A percentile compares a stretch with the other conserved stretches of the same genome.
Conservation (phyloP, 345 rosid genomes). For the Gossypium australe region DNA sequence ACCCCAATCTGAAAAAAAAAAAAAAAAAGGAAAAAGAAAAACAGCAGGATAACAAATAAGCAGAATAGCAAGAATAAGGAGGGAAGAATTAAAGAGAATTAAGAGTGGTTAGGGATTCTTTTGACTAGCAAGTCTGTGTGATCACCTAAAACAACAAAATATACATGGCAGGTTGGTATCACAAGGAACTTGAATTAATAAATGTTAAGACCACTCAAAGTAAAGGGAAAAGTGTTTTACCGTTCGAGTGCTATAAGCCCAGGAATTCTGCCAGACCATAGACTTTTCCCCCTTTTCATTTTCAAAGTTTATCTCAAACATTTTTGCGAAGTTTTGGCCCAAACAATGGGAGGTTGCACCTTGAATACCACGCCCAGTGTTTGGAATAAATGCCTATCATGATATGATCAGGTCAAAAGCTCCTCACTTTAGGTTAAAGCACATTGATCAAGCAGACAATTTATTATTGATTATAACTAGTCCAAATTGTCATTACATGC, state of each 20-base stretch:
- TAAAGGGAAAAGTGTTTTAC: slow-evolving; percentile 27
- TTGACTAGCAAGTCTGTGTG: background rate
- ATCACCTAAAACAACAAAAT: background rate
- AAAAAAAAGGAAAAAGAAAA: background rate
- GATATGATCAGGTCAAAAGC: slow-evolving; percentile 8
- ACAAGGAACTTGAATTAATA: background rate
- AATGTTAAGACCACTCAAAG: background rate
- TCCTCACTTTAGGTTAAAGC: background rate
- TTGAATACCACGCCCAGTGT: slow-evolving; percentile 96
- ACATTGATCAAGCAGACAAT: background rate
- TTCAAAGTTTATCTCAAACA: slow-evolving; percentile 90
- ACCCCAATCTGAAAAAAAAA: slow-evolving; percentile 67
- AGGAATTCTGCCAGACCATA: slow-evolving; percentile 98
- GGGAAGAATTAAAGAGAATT: background rate
- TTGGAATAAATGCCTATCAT: slow-evolving; percentile 86
- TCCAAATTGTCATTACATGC: background rate
- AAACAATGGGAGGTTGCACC: slow-evolving; percentile 97
- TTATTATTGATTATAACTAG: background rate
- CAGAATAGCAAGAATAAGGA: background rate
- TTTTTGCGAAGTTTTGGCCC: slow-evolving; percentile 95
- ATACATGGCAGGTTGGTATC: background rate
- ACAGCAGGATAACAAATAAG: background rate
- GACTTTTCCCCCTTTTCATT: slow-evolving; percentile 86
- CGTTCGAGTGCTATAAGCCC: slow-evolving; percentile 95
- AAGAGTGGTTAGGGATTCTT: background rate